Evolutionary conservation across 2,329 filamentous ascomycete species (phyloP).

Genomic region (Alternaria postmessia): DNA sequence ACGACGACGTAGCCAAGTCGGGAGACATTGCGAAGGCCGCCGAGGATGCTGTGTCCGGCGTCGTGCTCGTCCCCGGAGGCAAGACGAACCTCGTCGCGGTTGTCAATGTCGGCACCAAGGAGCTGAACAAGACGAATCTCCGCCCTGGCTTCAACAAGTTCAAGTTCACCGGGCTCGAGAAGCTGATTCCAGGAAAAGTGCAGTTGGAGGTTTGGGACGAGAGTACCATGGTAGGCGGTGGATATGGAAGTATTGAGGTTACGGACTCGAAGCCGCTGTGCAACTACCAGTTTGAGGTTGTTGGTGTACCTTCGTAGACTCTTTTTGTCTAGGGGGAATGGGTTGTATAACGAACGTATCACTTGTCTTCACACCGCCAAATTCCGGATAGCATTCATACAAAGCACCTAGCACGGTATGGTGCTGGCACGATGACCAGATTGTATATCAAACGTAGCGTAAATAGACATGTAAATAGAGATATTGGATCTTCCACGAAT

Average conservation of each 20-base stretch:
- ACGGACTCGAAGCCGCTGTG: slow-evolving; percentile 13
- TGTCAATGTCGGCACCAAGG: slow-evolving; percentile 30
- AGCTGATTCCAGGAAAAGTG: slow-evolving; percentile 29
- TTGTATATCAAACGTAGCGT: not conserved
- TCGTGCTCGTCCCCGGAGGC: slow-evolving; percentile 26
- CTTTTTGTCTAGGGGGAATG: not conserved
- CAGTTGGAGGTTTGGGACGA: slow-evolving; percentile 37
- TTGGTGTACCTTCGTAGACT: not conserved
- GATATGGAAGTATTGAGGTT: slow-evolving; percentile 22
- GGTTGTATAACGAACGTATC: no score
- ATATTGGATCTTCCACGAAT: not conserved
- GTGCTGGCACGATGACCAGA: no score
- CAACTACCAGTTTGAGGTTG: slow-evolving; percentile 27
- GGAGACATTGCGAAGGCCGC: slow-evolving; percentile 11
- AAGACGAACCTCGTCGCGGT: slow-evolving; percentile 28
- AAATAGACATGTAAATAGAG: not conserved
- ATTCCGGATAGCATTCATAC: no score
- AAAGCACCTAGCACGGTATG: no score
- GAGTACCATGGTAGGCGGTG: slow-evolving; percentile 30
- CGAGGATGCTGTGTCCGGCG: slow-evolving; percentile 20
- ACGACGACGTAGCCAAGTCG: slow-evolving; percentile 53
- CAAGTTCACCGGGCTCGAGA: slow-evolving; percentile 25
- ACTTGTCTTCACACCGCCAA: no score
- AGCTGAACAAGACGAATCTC: slow-evolving; percentile 20
- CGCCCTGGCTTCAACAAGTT: slow-evolving; percentile 33